Percentiles rank a stretch among this genome's conserved stretches.
phyloP scores from a whole-genome alignment of 2,329 filamentous ascomycete species.

The Bipolaris zeicola region DNA sequence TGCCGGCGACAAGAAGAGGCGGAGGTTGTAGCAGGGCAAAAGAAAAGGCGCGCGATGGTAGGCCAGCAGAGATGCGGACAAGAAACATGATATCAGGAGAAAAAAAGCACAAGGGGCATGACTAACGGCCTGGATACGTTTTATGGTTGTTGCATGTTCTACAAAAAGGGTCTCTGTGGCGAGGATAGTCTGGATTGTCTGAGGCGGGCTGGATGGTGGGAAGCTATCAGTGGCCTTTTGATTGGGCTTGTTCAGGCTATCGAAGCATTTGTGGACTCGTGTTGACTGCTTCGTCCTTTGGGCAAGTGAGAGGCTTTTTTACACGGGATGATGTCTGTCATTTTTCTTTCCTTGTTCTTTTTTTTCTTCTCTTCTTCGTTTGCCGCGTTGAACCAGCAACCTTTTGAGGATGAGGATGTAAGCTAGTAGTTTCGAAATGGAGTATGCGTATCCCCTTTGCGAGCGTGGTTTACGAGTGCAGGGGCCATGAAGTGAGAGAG shows the following conservation, averaged over 20 bases:
- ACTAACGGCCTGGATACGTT: constrained; percentile 30
- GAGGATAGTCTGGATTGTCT: constrained; percentile 24
- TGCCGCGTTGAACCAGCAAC: constrained; percentile 32
- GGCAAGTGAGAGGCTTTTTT: constrained; percentile 12
- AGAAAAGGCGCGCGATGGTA: constrained; percentile 5
- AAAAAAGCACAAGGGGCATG: constrained; percentile 22
- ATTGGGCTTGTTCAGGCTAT: constrained; percentile 3
- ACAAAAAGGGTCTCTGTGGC: constrained; percentile 22
- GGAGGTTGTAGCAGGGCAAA: constrained; percentile 9
- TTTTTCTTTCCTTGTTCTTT: constrained; percentile 25
- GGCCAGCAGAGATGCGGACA: constrained; percentile 6
- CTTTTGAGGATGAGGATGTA: constrained; percentile 30
- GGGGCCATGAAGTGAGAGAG: not conserved
- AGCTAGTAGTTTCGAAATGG: constrained; percentile 26
- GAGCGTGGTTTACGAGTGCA: not conserved
- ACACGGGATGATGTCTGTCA: constrained; percentile 33
- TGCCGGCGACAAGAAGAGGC: constrained; percentile 34
- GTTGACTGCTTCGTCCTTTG: constrained; percentile 15
- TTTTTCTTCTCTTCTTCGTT: constrained; percentile 13
- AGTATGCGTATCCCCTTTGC: constrained; percentile 19
- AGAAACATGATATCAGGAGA: constrained; percentile 14
- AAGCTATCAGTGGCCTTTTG: constrained; percentile 10
- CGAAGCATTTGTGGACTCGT: constrained; percentile 17
- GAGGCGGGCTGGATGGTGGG: constrained; percentile 8
- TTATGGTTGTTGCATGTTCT: constrained; percentile 30